These are phyloP conservation scores for Xylaria sp. DNA, from an alignment of 2,329 filamentous ascomycete species.

Conservation along the genomic window DNA sequence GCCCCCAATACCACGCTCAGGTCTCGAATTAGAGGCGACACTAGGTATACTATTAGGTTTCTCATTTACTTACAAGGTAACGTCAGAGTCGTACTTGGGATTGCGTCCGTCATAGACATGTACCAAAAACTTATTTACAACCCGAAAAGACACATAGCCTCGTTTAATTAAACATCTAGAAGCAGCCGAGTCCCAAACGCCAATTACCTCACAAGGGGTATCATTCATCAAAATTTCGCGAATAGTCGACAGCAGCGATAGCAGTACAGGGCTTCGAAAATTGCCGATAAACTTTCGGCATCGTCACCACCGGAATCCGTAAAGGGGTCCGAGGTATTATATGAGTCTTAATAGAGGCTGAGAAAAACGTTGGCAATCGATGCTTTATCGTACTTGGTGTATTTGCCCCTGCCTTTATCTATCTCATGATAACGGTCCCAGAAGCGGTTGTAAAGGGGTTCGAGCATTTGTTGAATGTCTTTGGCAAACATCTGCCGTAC, in stretches of 20 bases:
- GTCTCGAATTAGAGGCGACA: slow-evolving; percentile 3
- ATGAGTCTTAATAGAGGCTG: slow-evolving; percentile 57
- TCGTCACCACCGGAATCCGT: not conserved
- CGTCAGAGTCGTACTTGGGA: slow-evolving; percentile 5
- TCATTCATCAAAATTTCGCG: slow-evolving; percentile 21
- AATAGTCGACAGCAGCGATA: slow-evolving; percentile 1
- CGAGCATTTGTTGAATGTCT: slow-evolving; percentile 90
- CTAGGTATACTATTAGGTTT: not conserved
- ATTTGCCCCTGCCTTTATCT: slow-evolving; percentile 97
- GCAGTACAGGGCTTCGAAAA: too few relatives aligned
- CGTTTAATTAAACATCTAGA: slow-evolving; percentile 7
- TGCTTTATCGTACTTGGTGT: slow-evolving; percentile 95
- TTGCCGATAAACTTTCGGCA: too few relatives aligned
- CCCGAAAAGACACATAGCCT: not conserved
- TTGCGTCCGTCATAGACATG: slow-evolving; percentile 5
- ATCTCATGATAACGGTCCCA: slow-evolving; percentile 98
- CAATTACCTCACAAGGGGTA: slow-evolving; percentile 22
- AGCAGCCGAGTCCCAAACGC: slow-evolving; percentile 20
- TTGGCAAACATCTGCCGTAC: slow-evolving; percentile 82
- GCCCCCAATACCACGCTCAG: not conserved
- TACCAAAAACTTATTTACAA: not conserved
- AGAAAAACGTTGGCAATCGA: slow-evolving; percentile 75
- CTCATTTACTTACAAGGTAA: too few relatives aligned
- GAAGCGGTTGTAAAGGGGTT: slow-evolving; percentile 93
- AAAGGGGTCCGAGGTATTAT: not conserved